Conservation (phyloP, 2,329 filamentous ascomycete genomes). For the Aspergillus clavatus region DNA sequence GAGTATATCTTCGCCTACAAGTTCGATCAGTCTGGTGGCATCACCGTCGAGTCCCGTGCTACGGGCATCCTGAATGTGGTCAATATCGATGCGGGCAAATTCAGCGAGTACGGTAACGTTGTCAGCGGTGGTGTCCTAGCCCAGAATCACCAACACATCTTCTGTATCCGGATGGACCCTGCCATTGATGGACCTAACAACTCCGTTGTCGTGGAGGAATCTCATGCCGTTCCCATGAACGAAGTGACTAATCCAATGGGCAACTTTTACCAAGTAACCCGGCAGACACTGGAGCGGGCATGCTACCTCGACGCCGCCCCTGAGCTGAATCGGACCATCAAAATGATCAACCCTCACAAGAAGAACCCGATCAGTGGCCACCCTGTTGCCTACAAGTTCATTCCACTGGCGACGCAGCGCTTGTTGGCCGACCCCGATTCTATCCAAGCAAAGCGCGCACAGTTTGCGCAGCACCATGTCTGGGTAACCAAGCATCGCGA, state of each 20-base stretch:
- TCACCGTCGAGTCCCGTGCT: conserved; percentile 62
- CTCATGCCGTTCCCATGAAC: conserved; percentile 54
- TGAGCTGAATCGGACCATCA: conserved; percentile 49
- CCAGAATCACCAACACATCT: conserved; percentile 69
- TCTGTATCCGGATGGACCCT: conserved; percentile 61
- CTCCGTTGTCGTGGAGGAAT: conserved; percentile 52
- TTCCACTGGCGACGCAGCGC: conserved; percentile 52
- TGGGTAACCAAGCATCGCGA: conserved; percentile 53
- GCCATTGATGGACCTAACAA: conserved; percentile 55
- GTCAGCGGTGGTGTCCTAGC: conserved; percentile 64
- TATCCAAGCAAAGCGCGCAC: conserved; percentile 49
- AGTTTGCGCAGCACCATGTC: conserved; percentile 53
- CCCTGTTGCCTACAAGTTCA: conserved; percentile 54
- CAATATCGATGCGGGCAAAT: conserved; percentile 56
- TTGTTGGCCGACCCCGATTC: conserved; percentile 51
- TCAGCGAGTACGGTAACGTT: conserved; percentile 61
- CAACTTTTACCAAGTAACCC: conserved; percentile 46
- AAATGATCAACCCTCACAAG: conserved; percentile 52
- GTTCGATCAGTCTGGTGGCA: conserved; percentile 53
- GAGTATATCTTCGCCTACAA: conserved; percentile 48
- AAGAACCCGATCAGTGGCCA: conserved; percentile 51
- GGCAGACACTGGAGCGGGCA: conserved; percentile 45
- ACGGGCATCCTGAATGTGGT: conserved; percentile 63
- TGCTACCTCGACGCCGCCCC: conserved; percentile 45
- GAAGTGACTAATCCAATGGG: conserved; percentile 49